These are phyloP conservation scores for Cercospora brassicicola DNA, from an alignment of 2,329 filamentous ascomycete genomes.

Conservation along the genomic window DNA sequence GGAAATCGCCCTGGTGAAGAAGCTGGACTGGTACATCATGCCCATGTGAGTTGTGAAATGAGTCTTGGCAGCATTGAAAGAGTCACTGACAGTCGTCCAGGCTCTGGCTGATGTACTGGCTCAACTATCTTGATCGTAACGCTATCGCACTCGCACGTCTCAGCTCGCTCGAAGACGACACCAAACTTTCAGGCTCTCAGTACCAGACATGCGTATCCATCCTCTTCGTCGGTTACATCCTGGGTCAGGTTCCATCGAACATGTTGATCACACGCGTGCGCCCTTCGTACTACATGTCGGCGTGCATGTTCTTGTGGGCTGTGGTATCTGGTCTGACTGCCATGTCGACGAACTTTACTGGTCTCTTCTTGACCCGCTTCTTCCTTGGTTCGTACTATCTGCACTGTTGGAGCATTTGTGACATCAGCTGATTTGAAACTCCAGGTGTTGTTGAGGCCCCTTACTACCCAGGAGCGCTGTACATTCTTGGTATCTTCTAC, in stretches of 20 bases:
- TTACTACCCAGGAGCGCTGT: slow-evolving; percentile 44
- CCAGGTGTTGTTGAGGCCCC: slow-evolving; percentile 21
- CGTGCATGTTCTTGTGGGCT: slow-evolving; percentile 41
- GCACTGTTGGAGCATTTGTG: neutral
- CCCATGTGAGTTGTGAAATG: slow-evolving; percentile 24
- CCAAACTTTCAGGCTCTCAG: slow-evolving; percentile 43
- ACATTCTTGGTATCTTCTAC: slow-evolving; percentile 73
- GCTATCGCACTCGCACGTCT: slow-evolving; percentile 50
- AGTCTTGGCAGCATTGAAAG: neutral
- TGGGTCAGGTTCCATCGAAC: slow-evolving; percentile 46
- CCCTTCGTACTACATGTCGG: slow-evolving; percentile 47
- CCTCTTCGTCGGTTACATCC: slow-evolving; percentile 41
- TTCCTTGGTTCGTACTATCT: slow-evolving; percentile 15
- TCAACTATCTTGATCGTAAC: slow-evolving; percentile 41
- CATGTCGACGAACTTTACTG: slow-evolving; percentile 29
- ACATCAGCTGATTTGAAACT: neutral
- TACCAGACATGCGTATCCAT: slow-evolving; percentile 45
- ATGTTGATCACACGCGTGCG: slow-evolving; percentile 44
- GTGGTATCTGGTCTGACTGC: slow-evolving; percentile 30
- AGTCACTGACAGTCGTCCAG: neutral
- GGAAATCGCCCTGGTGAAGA: slow-evolving; percentile 36
- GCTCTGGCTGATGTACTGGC: slow-evolving; percentile 33
- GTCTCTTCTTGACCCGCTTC: slow-evolving; percentile 29
- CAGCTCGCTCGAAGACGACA: slow-evolving; percentile 44
- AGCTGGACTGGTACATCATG: slow-evolving; percentile 36